Conservation (phyloP, 164 flowering plant genomes). For the Euptelea pleiosperma region DNA sequence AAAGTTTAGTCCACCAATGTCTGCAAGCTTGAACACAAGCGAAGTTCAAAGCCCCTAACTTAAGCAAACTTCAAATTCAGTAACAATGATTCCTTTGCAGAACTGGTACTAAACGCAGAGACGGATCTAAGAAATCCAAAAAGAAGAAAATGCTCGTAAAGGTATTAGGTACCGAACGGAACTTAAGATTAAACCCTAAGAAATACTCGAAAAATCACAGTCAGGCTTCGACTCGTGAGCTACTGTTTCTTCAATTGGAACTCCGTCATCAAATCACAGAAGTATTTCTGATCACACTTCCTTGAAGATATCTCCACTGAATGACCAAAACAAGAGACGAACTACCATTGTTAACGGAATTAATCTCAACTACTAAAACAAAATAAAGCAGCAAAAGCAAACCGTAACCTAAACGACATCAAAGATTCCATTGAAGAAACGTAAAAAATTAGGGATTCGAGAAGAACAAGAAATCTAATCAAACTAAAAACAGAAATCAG, state of each 20-base stretch:
- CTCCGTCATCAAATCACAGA: background rate
- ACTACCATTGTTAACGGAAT: background rate
- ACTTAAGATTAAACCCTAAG: conserved; percentile 2
- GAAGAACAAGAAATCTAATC: background rate
- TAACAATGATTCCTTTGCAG: too few relatives aligned
- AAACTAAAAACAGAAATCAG: background rate
- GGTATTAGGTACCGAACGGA: background rate
- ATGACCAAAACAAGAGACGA: too few relatives aligned
- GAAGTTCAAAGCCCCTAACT: too few relatives aligned
- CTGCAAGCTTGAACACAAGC: too few relatives aligned
- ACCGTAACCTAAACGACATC: background rate
- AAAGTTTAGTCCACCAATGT: too few relatives aligned
- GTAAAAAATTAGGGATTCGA: background rate
- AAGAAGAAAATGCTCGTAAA: background rate
- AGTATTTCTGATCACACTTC: background rate
- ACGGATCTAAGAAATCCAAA: background rate
- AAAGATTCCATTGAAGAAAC: background rate
- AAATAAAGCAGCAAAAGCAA: background rate
- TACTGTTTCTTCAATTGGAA: background rate
- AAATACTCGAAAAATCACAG: background rate
- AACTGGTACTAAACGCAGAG: background rate
- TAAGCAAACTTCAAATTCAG: background rate
- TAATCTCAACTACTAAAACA: background rate
- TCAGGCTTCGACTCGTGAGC: background rate
- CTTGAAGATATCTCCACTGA: too few relatives aligned